Base-by-base conservation (phyloP, 2,329 filamentous ascomycete genomes). In the Botrytis fragariae region DNA sequence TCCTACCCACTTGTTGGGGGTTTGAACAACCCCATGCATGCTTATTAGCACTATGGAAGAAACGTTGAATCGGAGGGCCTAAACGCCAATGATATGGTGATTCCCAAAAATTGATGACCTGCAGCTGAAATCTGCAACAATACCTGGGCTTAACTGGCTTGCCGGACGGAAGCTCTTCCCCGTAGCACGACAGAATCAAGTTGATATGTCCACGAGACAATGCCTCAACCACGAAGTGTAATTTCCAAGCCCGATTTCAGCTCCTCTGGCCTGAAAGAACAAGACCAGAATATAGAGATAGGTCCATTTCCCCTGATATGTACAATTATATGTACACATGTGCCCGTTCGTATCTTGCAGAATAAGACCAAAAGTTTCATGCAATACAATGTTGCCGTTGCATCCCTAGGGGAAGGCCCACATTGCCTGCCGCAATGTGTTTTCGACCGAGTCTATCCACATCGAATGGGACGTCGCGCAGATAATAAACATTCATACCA, bases 51-150 rank as follows among this genome's bases (percentile, higher is more conserved):
- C 57, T 14, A 42, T 60, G 63, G 29, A 51, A 48, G 48, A 59
- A 72, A 44, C 48, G 65, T 61, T 70, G 71, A 62, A 62, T 63
- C 64, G 44, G 54, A 70, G 65, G n/a, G 7, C 37, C 35, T 73
- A 32, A 70, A 42, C 71, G 71, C 71, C 71, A 72, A 72, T 72
- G 71, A 62, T 63, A 62, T 72, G 35, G 45, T 60, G 42, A 51
- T 60, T 70, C 65, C 65, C 71, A 70, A 63, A 70, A 63, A 37
- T 73, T 70, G 65, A 73, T 70, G 64, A 57, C 65, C 71, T 73
- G 71, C 71, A 73, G 64, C 71, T 62, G 64, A 63, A 72, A 70
- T 73, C 57, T 70, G 65, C 71, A 73, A 70, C 59, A 16, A 70
- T 39, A 44, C 64, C 65, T 42, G 44, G 65, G 57, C 71, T 51